These are phyloP conservation scores for Sporothrix pseudoabietina DNA, from an alignment of 2,329 filamentous ascomycete genomes.

Conservation along the genomic window DNA sequence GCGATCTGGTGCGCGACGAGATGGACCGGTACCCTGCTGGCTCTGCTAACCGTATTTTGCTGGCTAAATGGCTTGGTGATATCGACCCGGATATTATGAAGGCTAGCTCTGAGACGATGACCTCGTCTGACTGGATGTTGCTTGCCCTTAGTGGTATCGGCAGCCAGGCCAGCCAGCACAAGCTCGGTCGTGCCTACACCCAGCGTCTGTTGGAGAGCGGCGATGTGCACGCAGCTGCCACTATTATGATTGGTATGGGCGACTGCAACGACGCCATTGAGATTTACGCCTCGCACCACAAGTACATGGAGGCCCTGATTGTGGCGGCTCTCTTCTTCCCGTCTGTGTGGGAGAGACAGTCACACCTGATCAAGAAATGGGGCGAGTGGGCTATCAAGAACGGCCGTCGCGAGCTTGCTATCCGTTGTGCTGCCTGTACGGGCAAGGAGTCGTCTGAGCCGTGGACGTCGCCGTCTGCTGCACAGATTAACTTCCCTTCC, in stretches of 20 bases:
- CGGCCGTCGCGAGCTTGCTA: conserved; percentile 85
- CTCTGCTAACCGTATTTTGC: conserved; percentile 76
- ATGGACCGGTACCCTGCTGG: conserved; percentile 71
- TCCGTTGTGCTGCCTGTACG: conserved; percentile 90
- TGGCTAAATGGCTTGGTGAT: conserved; percentile 92
- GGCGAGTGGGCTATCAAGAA: conserved; percentile 87
- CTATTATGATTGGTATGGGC: conserved; percentile 88
- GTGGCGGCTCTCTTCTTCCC: conserved; percentile 83
- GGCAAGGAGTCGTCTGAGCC: conserved; percentile 81
- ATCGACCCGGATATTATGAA: conserved; percentile 79
- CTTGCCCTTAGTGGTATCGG: conserved; percentile 88
- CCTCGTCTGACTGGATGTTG: conserved; percentile 95
- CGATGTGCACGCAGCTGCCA: conserved; percentile 88
- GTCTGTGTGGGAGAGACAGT: conserved; percentile 86
- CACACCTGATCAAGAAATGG: conserved; percentile 88
- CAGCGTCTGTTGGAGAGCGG: conserved; percentile 86
- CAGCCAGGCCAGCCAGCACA: conserved; percentile 75
- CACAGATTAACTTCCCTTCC: conserved; percentile 55
- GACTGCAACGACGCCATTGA: conserved; percentile 95
- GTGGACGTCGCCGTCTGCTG: conserved; percentile 83
- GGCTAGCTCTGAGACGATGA: conserved; percentile 81
- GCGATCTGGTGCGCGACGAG: conserved; percentile 82
- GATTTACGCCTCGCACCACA: conserved; percentile 88
- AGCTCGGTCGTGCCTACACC: conserved; percentile 86
- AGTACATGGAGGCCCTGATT: conserved; percentile 89